Percentiles rank a stretch among this genome's conserved stretches.
These are phyloP conservation scores for Tricholoma terreum DNA, from an alignment of 768 basidiomycete genomes.

Conservation along the genomic window DNA sequence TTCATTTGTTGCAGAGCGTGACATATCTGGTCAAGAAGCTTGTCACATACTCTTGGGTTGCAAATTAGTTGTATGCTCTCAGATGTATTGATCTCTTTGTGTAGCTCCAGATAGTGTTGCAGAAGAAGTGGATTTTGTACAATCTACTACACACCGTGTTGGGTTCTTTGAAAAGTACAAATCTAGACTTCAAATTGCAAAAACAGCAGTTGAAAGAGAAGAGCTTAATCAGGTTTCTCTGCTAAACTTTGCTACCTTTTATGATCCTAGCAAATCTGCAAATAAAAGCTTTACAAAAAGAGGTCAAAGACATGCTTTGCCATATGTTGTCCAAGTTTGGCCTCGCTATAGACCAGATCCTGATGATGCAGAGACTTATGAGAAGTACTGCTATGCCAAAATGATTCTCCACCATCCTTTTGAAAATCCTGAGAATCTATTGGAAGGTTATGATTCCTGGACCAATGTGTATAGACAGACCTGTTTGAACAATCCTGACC, in stretches of 20 bases:
- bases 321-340: no score
- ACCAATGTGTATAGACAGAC: background rate
- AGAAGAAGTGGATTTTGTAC: background rate
- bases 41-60: constrained; percentile 9
- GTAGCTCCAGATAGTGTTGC: no score
- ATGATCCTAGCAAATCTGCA: background rate
- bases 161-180: background rate
- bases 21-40: constrained; percentile 8
- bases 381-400: no score
- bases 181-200: background rate
- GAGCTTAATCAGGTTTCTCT: background rate
- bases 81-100: background rate
- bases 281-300: no score
- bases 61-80: constrained; percentile 2
- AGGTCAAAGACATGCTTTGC: background rate
- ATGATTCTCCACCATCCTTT: no score
- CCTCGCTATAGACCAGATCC: no score
- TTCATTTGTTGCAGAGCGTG: constrained; percentile 7
- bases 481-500: background rate
- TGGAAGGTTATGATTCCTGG: background rate
- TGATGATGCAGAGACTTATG: no score
- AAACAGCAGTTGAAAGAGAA: background rate
- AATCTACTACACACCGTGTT: background rate
- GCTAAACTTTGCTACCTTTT: background rate
- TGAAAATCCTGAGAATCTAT: background rate